Evolutionary conservation across 2,329 filamentous ascomycete genomes (phyloP), one percentile per base, ranked within the genome.

Genomic region (Nothophoma quercina): DNA sequence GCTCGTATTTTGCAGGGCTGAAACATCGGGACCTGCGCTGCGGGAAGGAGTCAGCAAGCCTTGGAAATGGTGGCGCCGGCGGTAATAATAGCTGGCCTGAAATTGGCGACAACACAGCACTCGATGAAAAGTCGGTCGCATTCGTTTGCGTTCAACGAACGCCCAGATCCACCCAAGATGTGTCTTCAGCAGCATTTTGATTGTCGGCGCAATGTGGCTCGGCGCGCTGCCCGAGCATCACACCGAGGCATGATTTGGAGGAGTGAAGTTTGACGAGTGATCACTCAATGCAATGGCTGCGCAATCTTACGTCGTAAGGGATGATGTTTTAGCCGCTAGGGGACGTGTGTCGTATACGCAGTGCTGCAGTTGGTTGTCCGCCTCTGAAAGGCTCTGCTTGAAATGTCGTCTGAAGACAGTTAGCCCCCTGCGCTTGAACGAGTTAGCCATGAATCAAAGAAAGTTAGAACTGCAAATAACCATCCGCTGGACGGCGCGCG

Each of bases 1-100:
- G n/a, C 16, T 28, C 35, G 44, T 47, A 34, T 48, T 10, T 15
- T 13, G 45, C 22, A 48, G 22, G 45, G 36, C 45, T 48, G 44
- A 40, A 48, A 40, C 44, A 28, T 16, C 29, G 29, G 45, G 22
- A 29, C 28, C 16, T 34, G 45, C 16, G 15, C 16, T 21, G 35
- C 19, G 26, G 33, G 15, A 28, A 44, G 30, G 40, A 42, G 41
- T 25, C 34, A 19, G 43, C 42, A 35, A 45, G 32, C 32, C 15
- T 15, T 36, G 42, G 10, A 29, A 16, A 28, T 22, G 26, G 34
- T 18, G 43, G 35, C 28, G 42, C 21, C 33, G 33, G 18, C 32
- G 18, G 13, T 46, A 32, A 46, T 23, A 18, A 46, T 46, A 46
- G 34, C 12, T 23, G 34, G 43, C 19, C 26, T 38, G 43, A 47